Evolutionary conservation across 2,329 filamentous ascomycete genomes (phyloP), one percentile per base, ranked within the genome.

Genomic region (Grosmannia huntii): DNA sequence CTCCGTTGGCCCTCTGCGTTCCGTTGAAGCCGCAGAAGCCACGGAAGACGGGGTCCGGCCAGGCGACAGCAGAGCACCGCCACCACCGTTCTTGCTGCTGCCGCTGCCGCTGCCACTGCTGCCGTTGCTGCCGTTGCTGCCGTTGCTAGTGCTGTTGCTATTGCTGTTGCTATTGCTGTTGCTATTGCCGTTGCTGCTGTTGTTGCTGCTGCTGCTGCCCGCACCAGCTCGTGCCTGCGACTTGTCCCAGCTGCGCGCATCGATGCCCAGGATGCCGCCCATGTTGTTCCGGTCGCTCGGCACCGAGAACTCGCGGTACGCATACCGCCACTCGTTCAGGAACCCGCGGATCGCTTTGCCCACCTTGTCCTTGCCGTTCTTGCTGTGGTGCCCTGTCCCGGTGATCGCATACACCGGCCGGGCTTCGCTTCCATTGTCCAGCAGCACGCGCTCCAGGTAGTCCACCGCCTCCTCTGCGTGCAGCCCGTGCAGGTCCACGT

Each of bases 321-420:
- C 87, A 69, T 96, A 99, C 62, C 89, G 84, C 90, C 91, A 96
- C 69, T 97, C 92, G 68, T 92, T 95, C 58, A 99, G 76, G 74
- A 95, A 97, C 64, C 82, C 84, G 57, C 94, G 86, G 62, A 97
- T 85, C 1, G 91, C 90, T 73, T 95, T 96, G 68, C 92, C 92
- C 41, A 99, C 89, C 73, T 99, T 99, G 72, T 99, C 94, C 71
- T 97, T 97, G 66, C 94, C 92, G 68, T 96, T 96, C 76, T 97
- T 97, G 70, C 89, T 95, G 73, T 99, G 94, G 68, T 97, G 91
- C 4, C 92, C 94, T 1, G 92, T 97, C 51, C 94, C 94, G 1
- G 91, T 96, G 69, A 99, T 97, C 64, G 91, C 91, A 69, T 97
- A 99, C 49, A 99, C 81, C 3, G 92, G 88, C 25, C 84, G 81